phyloP scores from a whole-genome alignment of 306 rosid genomes.

The Alnus glutinosa region DNA sequence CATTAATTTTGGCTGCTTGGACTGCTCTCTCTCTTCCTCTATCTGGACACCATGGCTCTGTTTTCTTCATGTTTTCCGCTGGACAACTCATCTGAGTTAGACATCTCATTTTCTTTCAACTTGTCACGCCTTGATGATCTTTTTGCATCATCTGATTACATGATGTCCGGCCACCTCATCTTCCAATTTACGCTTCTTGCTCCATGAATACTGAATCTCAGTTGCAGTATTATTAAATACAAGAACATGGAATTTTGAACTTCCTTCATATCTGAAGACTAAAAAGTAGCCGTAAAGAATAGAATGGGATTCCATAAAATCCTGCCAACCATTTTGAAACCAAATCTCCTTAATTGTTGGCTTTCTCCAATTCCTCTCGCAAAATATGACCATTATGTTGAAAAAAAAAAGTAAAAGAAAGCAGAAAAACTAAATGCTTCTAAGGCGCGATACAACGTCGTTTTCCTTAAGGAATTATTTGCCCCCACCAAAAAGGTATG shows the following conservation, averaged over 20 bases:
- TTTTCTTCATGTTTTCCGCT: no score
- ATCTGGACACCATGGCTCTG: not conserved
- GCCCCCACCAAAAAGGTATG: no score
- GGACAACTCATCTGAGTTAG: no score
- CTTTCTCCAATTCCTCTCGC: conserved; percentile 16
- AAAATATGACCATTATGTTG: conserved; percentile 8
- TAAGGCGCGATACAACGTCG: no score
- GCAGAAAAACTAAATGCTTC: no score
- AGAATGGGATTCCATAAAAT: conserved; percentile 18
- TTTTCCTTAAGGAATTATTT: no score
- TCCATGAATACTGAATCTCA: conserved; percentile 26
- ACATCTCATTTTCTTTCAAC: not conserved
- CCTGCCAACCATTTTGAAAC: conserved; percentile 14
- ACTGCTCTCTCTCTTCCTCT: not conserved
- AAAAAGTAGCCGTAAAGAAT: conserved; percentile 12
- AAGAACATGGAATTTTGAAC: conserved; percentile 24
- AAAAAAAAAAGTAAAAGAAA: no score
- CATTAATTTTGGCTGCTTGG: not conserved
- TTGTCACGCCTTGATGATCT: not conserved
- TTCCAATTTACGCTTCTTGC: not conserved
- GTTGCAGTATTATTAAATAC: conserved; percentile 10
- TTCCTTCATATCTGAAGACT: conserved; percentile 20
- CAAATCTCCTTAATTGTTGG: not conserved
- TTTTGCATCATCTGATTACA: no score
- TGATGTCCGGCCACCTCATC: no score